Conservation (phyloP, 176 grass and related monocot species). For the Aegilops speltoides region DNA sequence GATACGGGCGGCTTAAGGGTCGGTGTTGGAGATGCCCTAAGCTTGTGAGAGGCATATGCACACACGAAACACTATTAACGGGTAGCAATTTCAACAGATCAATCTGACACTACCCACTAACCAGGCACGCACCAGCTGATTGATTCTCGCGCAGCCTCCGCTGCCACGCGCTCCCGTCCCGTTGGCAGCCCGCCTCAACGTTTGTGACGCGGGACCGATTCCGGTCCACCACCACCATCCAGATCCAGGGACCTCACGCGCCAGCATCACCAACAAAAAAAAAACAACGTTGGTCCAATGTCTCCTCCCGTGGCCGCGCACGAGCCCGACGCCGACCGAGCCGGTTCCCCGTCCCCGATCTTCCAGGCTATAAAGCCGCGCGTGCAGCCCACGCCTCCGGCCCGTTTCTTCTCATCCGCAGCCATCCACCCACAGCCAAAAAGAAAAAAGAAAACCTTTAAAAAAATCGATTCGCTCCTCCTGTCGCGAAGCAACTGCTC, state of each 20-base stretch:
- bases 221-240: not conserved
- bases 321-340: not conserved
- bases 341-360: not conserved
- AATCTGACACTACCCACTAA: too few relatives aligned
- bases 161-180: too few relatives aligned
- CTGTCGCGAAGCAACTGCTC: not conserved
- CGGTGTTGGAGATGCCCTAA: too few relatives aligned
- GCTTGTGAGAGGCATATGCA: too few relatives aligned
- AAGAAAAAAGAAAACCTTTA: not conserved
- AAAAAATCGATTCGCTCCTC: not conserved
- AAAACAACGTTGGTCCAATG: not conserved
- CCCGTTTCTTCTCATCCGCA: not conserved
- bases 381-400: not conserved
- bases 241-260: not conserved
- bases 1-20: too few relatives aligned
- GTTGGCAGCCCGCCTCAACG: too few relatives aligned
- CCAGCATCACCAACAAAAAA: not conserved
- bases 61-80: too few relatives aligned
- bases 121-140: too few relatives aligned
- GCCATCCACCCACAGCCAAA: not conserved
- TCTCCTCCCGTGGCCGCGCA: not conserved
- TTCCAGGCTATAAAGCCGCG: conserved; percentile 2
- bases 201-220: too few relatives aligned
- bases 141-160: too few relatives aligned
- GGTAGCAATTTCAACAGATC: too few relatives aligned